Evolutionary conservation across 139 green algal species (phyloP).

Genomic region (Coccomyxa sp.): DNA sequence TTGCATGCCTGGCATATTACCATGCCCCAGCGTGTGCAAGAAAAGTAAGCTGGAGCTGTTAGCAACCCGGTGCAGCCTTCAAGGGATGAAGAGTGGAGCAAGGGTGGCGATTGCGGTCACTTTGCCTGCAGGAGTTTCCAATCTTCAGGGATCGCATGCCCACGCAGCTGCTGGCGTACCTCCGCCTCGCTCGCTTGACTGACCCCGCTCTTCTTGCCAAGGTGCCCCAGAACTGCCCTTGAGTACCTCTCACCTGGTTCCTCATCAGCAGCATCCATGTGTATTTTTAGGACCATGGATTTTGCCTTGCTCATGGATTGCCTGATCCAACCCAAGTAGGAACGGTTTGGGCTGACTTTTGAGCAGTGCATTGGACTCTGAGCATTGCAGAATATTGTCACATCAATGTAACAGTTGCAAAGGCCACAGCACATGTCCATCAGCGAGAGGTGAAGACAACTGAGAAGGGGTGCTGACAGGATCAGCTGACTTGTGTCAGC

Average conservation of each 20-base stretch:
- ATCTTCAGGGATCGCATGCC: constrained; percentile 85
- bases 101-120: not conserved
- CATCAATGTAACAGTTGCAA: too few relatives aligned
- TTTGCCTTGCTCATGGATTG: not conserved
- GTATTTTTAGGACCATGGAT: too few relatives aligned
- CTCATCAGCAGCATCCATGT: not conserved
- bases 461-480: too few relatives aligned
- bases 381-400: not conserved
- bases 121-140: constrained; percentile 69
- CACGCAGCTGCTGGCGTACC: constrained; percentile 85
- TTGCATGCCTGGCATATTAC: too few relatives aligned
- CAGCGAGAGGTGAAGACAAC: too few relatives aligned
- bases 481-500: too few relatives aligned
- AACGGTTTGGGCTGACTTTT: not conserved
- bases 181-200: constrained; percentile 75
- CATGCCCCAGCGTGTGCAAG: too few relatives aligned
- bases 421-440: not conserved
- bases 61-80: not conserved
- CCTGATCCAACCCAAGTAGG: not conserved
- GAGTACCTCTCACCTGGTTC: not conserved
- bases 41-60: too few relatives aligned
- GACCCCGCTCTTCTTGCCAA: constrained; percentile 59
- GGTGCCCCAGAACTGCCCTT: not conserved
- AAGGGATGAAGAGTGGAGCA: not conserved
- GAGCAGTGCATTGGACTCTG: not conserved